Evolutionary conservation across 257 asterid species (phyloP).

Genomic region (Nicotiana tomentosiformis): DNA sequence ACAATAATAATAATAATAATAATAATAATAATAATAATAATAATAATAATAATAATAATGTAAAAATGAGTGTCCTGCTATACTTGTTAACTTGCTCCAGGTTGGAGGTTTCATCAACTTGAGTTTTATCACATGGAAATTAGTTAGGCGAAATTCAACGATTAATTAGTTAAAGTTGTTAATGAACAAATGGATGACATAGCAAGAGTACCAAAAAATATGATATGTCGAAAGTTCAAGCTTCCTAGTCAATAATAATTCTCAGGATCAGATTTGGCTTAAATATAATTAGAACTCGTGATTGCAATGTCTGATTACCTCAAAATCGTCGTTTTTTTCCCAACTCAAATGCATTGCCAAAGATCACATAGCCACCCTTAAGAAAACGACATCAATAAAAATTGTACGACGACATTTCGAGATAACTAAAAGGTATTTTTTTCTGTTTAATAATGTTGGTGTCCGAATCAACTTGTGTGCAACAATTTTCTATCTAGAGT

Average conservation of each 20-base stretch:
- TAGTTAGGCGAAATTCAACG: not conserved
- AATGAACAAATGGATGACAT: not conserved
- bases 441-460: not conserved
- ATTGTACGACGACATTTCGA: not conserved
- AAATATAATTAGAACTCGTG: not conserved
- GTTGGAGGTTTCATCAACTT: not conserved
- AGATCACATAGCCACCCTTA: not conserved
- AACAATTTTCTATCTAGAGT: no score
- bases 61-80: not conserved
- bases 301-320: not conserved
- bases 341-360: not conserved
- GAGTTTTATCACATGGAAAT: not conserved
- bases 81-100: not conserved
- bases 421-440: not conserved
- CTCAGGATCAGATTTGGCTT: not conserved
- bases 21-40: no score
- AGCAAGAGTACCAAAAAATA: not conserved
- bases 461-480: rapidly evolving
- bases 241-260: not conserved
- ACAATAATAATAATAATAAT: no score
- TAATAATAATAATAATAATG: no score
- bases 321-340: not conserved
- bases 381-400: not conserved
- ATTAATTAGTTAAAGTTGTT: not conserved
- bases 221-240: not conserved